phyloP scores from a whole-genome alignment of 192 early-diverging fungal species.

The Dimargaris cristalligena region DNA sequence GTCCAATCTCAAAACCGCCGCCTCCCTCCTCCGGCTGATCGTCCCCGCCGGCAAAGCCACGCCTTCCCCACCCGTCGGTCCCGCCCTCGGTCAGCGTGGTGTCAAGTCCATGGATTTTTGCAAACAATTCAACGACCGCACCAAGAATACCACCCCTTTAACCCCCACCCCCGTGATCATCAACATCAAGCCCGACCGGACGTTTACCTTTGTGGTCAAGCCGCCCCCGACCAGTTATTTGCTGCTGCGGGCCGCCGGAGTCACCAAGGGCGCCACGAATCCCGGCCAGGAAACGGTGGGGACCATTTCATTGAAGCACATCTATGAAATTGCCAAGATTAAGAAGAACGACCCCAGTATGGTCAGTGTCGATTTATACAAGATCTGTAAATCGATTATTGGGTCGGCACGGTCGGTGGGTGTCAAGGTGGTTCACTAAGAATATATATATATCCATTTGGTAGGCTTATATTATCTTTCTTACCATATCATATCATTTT shows the following conservation, averaged over 20 bases:
- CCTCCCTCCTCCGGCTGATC: constrained; percentile 46
- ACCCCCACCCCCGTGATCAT: constrained; percentile 76
- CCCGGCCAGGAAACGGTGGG: constrained; percentile 63
- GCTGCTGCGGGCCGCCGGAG: constrained; percentile 68
- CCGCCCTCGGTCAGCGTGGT: constrained; percentile 88
- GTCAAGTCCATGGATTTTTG: constrained; percentile 98
- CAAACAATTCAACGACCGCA: constrained; percentile 93
- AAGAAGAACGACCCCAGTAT: constrained; percentile 67
- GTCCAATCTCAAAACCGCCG: constrained; percentile 18
- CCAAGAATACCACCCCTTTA: constrained; percentile 60
- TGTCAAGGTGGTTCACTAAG: constrained; percentile 63
- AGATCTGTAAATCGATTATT: constrained; percentile 55
- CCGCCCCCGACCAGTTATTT: constrained; percentile 79
- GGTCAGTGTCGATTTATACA: constrained; percentile 46
- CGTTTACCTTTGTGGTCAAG: constrained; percentile 77
- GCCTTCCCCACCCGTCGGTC: constrained; percentile 84
- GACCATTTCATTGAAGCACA: constrained; percentile 74
- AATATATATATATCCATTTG: too few species aligned
- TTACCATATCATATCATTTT: too few species aligned
- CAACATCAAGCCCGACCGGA: constrained; percentile 75
- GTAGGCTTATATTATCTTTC: too few species aligned
- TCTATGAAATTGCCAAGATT: constrained; percentile 88
- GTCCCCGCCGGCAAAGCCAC: constrained; percentile 87
- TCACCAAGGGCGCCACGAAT: constrained; percentile 70
- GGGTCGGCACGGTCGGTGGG: constrained; percentile 67